Percentiles rank a stretch among this genome's conserved stretches.
These are phyloP conservation scores for Penicillium psychrosexuale DNA, from an alignment of 2,329 filamentous ascomycete genomes.

Conservation along the genomic window DNA sequence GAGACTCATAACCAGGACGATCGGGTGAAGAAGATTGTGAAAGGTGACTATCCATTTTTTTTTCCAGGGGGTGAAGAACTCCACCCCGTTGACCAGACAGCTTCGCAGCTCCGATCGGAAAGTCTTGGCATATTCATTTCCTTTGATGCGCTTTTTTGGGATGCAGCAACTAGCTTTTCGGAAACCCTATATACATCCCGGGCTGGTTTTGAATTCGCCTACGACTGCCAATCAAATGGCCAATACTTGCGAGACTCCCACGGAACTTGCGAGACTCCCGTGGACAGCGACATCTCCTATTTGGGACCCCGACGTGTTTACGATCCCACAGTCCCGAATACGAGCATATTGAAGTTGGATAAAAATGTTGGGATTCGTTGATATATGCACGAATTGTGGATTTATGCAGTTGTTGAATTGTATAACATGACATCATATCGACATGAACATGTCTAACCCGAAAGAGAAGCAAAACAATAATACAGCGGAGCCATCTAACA, in stretches of 20 bases:
- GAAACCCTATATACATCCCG: not conserved
- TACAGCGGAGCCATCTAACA: not conserved
- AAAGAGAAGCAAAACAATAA: not conserved
- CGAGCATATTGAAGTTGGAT: not conserved
- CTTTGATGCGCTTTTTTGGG: not conserved
- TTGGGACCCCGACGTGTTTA: not conserved
- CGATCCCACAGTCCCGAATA: not conserved
- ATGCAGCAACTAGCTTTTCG: not conserved
- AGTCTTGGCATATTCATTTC: constrained; percentile 2
- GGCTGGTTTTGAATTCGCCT: not conserved
- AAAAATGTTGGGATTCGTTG: not conserved
- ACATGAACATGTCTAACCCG: not conserved
- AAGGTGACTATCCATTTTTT: constrained; percentile 4
- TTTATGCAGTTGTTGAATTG: constrained; percentile 1
- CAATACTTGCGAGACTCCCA: not conserved
- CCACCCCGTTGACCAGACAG: constrained; percentile 2
- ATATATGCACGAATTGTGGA: not conserved
- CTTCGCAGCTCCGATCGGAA: constrained; percentile 3
- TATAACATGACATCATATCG: constrained; percentile 9
- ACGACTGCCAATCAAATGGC: not conserved
- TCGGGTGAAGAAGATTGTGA: constrained; percentile 3
- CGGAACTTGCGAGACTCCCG: not conserved
- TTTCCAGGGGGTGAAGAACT: not conserved
- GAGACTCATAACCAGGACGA: not conserved
- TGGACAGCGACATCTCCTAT: not conserved